Evolutionary conservation across 2,329 filamentous ascomycete species (phyloP), one percentile per base, ranked within the genome.

Genomic region (Xylaria sp.): DNA sequence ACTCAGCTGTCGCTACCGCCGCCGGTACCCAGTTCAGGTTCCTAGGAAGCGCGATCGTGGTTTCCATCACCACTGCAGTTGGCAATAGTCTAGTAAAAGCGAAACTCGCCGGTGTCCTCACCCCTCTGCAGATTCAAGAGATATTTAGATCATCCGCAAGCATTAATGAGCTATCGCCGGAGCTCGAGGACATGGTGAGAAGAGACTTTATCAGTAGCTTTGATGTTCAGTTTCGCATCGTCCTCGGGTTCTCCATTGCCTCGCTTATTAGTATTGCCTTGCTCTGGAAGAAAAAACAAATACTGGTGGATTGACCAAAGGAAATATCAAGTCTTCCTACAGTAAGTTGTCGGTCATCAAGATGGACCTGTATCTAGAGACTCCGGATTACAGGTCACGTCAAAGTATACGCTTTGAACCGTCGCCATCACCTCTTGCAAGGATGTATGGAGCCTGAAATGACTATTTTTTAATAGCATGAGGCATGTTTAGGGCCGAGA

Each of bases 21-120:
- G 66, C 68, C 20, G 68, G 54, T 9, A 68, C 66, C 2, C 72
- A 73, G 38, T 70, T 73, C 31, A 60, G 72, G 9, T 72, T 73
- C 26, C 54, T 73, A 4, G 72, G 72, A n/a, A 67, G 69, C 17
- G 65, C 65, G 3, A 46, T 71, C 9, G 70, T 71, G 10, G 64
- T 73, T 2, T 66, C 71, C 4, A 69, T 72, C 17, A 73, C 71
- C 17, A 73, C 71, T 13, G 68, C 71, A 2, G 70, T 72, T 2
- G 68, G 70, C 31, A 73, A 73, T 59, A 60, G 65, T 33, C 6
- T 33, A 9, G 48, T 69, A 26, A 33, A 68, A 56, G 57, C 59
- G 2, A 48, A 59, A 20, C 40, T 73, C 4, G 42, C 67, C 6
- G 62, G 26, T 28, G 49, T 33, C 7, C 28, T 73, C 13, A 67